Evolutionary conservation across 2,329 filamentous ascomycete genomes (phyloP), one percentile per base, ranked within the genome.

Genomic region (Phaeosphaeria sp.): DNA sequence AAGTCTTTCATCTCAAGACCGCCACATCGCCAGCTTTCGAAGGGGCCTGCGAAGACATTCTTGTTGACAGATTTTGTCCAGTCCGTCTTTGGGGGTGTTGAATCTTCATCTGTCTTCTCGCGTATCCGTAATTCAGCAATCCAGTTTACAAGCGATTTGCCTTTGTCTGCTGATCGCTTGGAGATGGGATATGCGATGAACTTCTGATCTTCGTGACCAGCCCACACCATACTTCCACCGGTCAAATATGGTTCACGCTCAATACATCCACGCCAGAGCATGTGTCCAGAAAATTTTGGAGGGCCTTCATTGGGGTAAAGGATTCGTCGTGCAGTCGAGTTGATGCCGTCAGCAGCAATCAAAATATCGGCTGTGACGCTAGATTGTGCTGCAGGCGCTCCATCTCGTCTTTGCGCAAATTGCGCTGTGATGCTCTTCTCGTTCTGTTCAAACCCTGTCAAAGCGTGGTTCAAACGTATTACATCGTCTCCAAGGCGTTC

Each of bases 111-210:
- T 51, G 76, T 70, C 60, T 80, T 78, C 33, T 71, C 72, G 36
- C 80, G 69, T 1, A 81, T 76, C 10, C 80, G 72, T 21, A 81
- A 62, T 61, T 82, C 80, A 2, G 79, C 80, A 46, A 82, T 81
- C 80, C 80, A 82, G 53, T 82, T 82, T 7, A 81, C 78, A 4
- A 82, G 62, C 6, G 75, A 77, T 46, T 76, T 77, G 36, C 76
- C 76, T 3, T 69, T 68, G 18, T 69, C 66, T 30, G 70, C 68
- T 2, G 77, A 73, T 17, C 77, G 72, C 20, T 74, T 69, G 11
- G 75, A 76, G 42, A 82, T 81, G 1, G 79, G 80, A 54, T 82
- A 82, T 5, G 79, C 79, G 60, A 82, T 81, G 69, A 81, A 81
- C 46, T 81, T 81, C 55, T 81, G 79, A 56, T 82, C 77, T 1